Percentiles rank a stretch among this genome's conserved stretches.
phyloP scores from a whole-genome alignment of 352 stramenopile genomes.

The Saprolegnia diclina region DNA sequence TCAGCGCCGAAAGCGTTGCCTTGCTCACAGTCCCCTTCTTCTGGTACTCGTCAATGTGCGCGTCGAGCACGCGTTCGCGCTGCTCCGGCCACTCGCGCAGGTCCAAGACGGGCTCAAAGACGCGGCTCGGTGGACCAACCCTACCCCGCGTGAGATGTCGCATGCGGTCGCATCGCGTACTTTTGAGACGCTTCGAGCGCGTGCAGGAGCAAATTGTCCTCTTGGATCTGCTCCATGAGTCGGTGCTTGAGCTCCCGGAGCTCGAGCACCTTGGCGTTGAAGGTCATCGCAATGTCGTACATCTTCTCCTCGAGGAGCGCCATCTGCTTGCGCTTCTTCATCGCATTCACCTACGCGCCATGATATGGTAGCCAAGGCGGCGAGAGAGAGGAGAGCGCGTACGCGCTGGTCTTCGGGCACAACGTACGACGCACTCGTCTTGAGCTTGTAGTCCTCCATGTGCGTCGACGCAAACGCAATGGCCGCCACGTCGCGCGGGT shows the following conservation, averaged over 20 bases:
- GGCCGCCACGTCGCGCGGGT: constrained; percentile 84
- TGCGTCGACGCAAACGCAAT: constrained; percentile 84
- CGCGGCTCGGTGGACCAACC: not conserved
- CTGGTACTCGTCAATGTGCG: constrained; percentile 70
- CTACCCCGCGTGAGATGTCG: not conserved
- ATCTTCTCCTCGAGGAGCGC: constrained; percentile 76
- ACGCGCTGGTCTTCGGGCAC: constrained; percentile 81
- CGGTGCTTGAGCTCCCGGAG: constrained; percentile 85
- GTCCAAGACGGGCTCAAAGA: constrained; percentile 48
- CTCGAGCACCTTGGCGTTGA: constrained; percentile 88
- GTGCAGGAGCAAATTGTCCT: constrained; percentile 47
- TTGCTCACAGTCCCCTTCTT: constrained; percentile 36
- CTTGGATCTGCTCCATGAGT: constrained; percentile 63
- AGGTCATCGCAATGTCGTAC: constrained; percentile 70
- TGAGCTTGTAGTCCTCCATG: constrained; percentile 91
- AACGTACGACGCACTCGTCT: constrained; percentile 79
- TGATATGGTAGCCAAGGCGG: not conserved
- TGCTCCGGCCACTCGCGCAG: constrained; percentile 86
- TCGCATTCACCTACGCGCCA: constrained; percentile 58
- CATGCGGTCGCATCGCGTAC: not conserved
- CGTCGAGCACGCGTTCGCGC: constrained; percentile 69
- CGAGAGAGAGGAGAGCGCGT: not conserved
- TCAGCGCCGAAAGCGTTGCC: not conserved
- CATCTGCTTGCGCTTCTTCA: constrained; percentile 86
- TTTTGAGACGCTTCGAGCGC: constrained; percentile 35